A percentile compares a stretch with the other conserved stretches of the same genome.
Evolutionary conservation across 768 basidiomycete genomes (phyloP).

Genomic region (Grammothele lineata): DNA sequence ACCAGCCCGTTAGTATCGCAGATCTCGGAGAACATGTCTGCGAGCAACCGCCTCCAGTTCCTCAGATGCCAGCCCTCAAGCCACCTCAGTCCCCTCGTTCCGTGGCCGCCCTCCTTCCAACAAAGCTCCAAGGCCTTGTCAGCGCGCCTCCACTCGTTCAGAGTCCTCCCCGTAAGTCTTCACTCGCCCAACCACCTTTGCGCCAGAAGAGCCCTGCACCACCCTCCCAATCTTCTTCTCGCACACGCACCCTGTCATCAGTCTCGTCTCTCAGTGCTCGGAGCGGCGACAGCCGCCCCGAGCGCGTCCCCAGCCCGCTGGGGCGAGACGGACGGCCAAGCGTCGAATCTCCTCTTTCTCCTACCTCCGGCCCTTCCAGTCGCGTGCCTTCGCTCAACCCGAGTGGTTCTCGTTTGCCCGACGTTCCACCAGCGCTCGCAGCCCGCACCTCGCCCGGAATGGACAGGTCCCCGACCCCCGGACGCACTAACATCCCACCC

Average conservation of each 20-base stretch:
- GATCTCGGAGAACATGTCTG: constrained; percentile 81
- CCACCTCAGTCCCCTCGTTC: constrained; percentile 38
- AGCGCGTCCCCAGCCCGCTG: constrained; percentile 18
- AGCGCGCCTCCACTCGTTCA: constrained; percentile 10
- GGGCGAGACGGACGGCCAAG: constrained; percentile 4
- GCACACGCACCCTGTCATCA: constrained; percentile 20
- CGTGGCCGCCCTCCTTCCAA: constrained; percentile 44
- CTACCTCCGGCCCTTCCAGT: constrained; percentile 12
- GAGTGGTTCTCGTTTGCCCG: constrained; percentile 7
- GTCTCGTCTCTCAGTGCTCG: constrained; percentile 15
- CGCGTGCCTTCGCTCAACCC: constrained; percentile 7
- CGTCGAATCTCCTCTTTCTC: constrained; percentile 16
- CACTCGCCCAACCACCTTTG: constrained; percentile 5
- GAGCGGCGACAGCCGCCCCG: constrained; percentile 12
- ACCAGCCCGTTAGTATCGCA: constrained; percentile 61
- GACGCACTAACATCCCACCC: constrained; percentile 6
- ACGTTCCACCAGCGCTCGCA: too few species aligned
- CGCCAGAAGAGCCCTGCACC: constrained; percentile 15
- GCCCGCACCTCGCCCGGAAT: too few species aligned
- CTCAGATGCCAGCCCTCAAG: constrained; percentile 31
- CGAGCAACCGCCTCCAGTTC: constrained; percentile 40
- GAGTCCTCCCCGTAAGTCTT: constrained; percentile 8
- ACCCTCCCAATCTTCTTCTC: constrained; percentile 2
- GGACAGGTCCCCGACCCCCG: constrained; percentile 14
- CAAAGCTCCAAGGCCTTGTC: constrained; percentile 45